These are phyloP conservation scores for Schizosaccharomyces versatilis DNA, from an alignment of 1,139 yeast genomes.

Conservation along the genomic window DNA sequence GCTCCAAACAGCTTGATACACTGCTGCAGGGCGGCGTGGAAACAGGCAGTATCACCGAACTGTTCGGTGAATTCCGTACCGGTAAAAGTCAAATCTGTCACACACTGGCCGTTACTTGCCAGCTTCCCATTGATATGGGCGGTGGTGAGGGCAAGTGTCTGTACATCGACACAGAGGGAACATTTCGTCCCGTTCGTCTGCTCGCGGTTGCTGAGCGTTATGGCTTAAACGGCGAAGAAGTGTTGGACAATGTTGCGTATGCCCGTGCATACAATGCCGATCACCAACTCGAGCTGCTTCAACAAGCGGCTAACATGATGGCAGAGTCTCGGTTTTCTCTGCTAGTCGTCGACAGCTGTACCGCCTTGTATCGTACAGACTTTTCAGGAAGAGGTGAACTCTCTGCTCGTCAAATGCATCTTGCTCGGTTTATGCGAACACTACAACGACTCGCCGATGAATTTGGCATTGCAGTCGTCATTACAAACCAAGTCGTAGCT, in stretches of 20 bases:
- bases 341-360: conserved; percentile 80
- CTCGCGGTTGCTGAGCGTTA: conserved; percentile 79
- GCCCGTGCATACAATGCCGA: conserved; percentile 96
- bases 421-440: conserved; percentile 79
- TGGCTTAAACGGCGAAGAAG: conserved; percentile 85
- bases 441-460: conserved; percentile 89
- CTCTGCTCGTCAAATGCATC: conserved; percentile 83
- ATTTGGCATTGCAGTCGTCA: conserved; percentile 94
- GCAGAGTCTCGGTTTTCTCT: conserved; percentile 59
- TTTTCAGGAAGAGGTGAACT: conserved; percentile 90
- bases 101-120: conserved; percentile 90
- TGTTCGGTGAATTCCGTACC: conserved; percentile 92
- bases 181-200: conserved; percentile 78
- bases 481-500: conserved; percentile 94
- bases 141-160: conserved; percentile 98
- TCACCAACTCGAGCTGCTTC: conserved; percentile 69
- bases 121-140: conserved; percentile 81
- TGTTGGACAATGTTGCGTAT: conserved; percentile 86
- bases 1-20: conserved; percentile 83
- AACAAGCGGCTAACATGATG: conserved; percentile 92
- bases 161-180: conserved; percentile 91
- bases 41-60: conserved; percentile 90
- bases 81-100: conserved; percentile 95
- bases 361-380: conserved; percentile 91
- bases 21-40: conserved; percentile 91